phyloP scores from a whole-genome alignment of 257 asterid species.

The Coffea eugenioides region DNA sequence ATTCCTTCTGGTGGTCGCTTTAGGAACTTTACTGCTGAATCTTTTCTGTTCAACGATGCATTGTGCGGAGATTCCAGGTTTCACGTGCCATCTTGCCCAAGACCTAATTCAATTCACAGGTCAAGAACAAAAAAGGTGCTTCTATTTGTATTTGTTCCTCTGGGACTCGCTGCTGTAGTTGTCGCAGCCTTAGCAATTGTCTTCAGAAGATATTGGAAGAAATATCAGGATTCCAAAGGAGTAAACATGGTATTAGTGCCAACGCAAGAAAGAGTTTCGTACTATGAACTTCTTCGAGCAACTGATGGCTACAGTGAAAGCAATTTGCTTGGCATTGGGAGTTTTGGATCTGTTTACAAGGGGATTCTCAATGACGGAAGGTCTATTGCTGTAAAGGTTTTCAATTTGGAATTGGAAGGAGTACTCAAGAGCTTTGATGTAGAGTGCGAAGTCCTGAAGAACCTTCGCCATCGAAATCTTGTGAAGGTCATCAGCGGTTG shows the following conservation, averaged over 20 bases:
- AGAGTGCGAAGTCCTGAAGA: constrained; percentile 9
- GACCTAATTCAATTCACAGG: no score
- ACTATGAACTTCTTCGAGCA: constrained; percentile 6
- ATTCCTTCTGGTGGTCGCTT: constrained; percentile 13
- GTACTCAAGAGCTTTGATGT: constrained; percentile 7
- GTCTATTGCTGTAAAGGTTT: constrained; percentile 10
- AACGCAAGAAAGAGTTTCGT: neutral
- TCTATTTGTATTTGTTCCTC: neutral
- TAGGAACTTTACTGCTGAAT: neutral
- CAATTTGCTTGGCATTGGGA: constrained; percentile 20
- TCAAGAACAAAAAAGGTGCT: neutral
- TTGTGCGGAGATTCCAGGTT: constrained; percentile 14
- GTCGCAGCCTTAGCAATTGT: neutral
- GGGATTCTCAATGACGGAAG: constrained; percentile 5
- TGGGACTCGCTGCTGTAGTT: neutral
- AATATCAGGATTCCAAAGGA: neutral
- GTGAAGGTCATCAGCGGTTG: constrained; percentile 16
- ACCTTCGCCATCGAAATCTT: constrained; percentile 18
- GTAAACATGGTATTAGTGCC: neutral
- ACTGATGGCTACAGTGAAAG: neutral
- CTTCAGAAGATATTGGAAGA: neutral
- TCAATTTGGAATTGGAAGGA: constrained; percentile 8
- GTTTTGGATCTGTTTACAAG: constrained; percentile 10
- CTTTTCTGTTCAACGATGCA: constrained; percentile 11
- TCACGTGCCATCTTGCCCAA: constrained; percentile 6